Conservation (phyloP, 1,139 yeast species). For the Torulaspora globosa region DNA sequence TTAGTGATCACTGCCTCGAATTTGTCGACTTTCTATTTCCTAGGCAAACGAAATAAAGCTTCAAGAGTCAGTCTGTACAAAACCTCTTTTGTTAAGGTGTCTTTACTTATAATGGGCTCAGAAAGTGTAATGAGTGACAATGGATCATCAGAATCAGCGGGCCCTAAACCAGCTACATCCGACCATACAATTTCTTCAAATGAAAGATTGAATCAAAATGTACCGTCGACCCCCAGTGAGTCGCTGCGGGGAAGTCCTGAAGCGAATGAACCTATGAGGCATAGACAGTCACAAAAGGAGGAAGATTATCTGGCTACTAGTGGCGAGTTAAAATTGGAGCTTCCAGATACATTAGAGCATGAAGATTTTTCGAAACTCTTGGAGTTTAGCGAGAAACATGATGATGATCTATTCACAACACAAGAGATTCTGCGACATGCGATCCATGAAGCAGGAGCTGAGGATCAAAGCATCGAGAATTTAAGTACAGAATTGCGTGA, state of each 20-base stretch:
- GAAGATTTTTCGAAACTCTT: slow-evolving; percentile 23
- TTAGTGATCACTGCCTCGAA: background rate
- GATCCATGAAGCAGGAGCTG: slow-evolving; percentile 11
- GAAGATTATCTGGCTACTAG: slow-evolving; percentile 7
- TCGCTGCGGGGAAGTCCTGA: background rate
- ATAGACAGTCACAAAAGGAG: slow-evolving; percentile 7
- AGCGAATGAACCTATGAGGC: background rate
- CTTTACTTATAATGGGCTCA: slow-evolving; percentile 9
- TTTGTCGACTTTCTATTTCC: background rate
- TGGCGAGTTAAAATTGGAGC: slow-evolving; percentile 12
- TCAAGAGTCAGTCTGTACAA: background rate
- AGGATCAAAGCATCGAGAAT: slow-evolving; percentile 3
- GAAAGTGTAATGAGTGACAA: slow-evolving; percentile 11
- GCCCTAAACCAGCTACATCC: background rate
- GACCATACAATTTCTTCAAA: background rate
- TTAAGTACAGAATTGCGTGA: slow-evolving; percentile 1
- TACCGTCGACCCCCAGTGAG: background rate
- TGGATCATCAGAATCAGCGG: slow-evolving; percentile 6
- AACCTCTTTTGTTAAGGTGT: background rate
- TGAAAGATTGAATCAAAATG: slow-evolving; percentile 1
- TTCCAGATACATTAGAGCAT: slow-evolving; percentile 20
- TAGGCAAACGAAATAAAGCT: background rate
- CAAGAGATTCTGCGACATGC: slow-evolving; percentile 12
- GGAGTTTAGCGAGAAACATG: slow-evolving; percentile 29
- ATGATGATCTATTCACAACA: slow-evolving; percentile 29